Evolutionary conservation across 2,329 filamentous ascomycete species (phyloP).

Genomic region (Talaromyces piceae): DNA sequence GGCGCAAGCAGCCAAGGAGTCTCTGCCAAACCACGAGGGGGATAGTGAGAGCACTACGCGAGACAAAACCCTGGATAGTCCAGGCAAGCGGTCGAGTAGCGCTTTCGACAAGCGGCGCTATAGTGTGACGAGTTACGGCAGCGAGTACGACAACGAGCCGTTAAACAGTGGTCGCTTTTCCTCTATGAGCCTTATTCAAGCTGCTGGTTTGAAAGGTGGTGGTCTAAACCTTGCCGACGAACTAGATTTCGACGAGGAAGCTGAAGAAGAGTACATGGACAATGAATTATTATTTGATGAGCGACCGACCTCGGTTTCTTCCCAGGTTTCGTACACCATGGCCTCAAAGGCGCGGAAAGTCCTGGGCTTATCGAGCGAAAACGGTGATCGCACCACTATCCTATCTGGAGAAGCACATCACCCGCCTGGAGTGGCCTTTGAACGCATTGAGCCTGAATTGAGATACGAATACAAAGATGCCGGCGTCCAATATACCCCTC

Average conservation of each 20-base stretch:
- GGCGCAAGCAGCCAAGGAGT: constrained; percentile 27
- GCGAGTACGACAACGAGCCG: constrained; percentile 42
- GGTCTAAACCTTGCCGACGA: constrained; percentile 84
- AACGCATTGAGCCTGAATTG: constrained; percentile 43
- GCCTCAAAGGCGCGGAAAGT: constrained; percentile 39
- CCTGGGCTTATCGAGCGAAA: constrained; percentile 35
- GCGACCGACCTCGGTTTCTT: constrained; percentile 36
- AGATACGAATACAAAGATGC: constrained; percentile 60
- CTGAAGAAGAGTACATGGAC: constrained; percentile 61
- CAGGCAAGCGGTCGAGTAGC: constrained; percentile 67
- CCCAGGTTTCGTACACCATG: constrained; percentile 27
- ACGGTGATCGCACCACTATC: constrained; percentile 19
- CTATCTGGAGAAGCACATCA: constrained; percentile 14
- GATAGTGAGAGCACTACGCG: constrained; percentile 40
- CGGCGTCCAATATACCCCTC: constrained; percentile 78
- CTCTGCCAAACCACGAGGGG: constrained; percentile 38
- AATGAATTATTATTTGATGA: constrained; percentile 63
- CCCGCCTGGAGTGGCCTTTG: constrained; percentile 20
- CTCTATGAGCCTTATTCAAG: constrained; percentile 51
- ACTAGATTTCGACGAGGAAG: constrained; percentile 73
- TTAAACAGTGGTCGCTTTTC: constrained; percentile 61
- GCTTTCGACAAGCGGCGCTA: constrained; percentile 53
- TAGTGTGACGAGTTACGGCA: constrained; percentile 47
- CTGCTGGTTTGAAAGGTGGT: constrained; percentile 50
- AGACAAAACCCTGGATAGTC: constrained; percentile 59